Base-by-base conservation (phyloP, 2,329 filamentous ascomycete species). In the Akanthomyces uredinophilus region DNA sequence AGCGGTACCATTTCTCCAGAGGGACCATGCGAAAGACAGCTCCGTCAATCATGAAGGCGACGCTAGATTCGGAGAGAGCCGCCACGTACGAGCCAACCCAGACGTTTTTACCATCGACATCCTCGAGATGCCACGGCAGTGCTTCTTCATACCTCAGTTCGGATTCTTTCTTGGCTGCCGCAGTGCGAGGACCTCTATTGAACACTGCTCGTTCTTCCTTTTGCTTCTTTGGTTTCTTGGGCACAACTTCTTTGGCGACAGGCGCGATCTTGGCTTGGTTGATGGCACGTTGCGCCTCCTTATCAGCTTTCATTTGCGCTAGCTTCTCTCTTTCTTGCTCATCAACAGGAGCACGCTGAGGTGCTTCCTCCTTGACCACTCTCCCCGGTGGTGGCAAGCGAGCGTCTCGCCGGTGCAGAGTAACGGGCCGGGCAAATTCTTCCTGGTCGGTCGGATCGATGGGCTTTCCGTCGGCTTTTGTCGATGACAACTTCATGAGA, bases 241-340 rank as follows among this genome's bases (percentile, higher is more conserved):
- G 75, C 53, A 78, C 77, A 11, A 76, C 70, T 11, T 85, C 84
- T 63, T 87, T 89, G 29, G 84, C 81, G 1, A 91, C 89, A 0
- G 95, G 95, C 0, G 95, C 95, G 70, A 99, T 98, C 75, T 96
- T 92, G 39, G 95, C 93, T 70, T 94, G 83, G 68, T 96, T 95
- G 43, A 91, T 84, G 20, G 94, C 92, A 22, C 91, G 87, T 71
- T 96, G 90, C 29, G 90, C 91, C 65, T 96, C 91, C 60, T 91
- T 87, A 66, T 96, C 92, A 0, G 89, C 89, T 72, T 90, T 87
- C 24, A 80, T 66, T 68, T 92, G 90, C 41, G 91, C 90, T 60
- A 87, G 73, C 60, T 83, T 82, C 67, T 89, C 86, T 41, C 82
- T 77, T 65, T 87, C 86, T 65, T 84, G 82, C 29, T 81, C 81